Percentiles rank a stretch among this genome's conserved stretches.
Conservation (phyloP, 1,139 yeast genomes). For the Pichiaceae sp. region DNA sequence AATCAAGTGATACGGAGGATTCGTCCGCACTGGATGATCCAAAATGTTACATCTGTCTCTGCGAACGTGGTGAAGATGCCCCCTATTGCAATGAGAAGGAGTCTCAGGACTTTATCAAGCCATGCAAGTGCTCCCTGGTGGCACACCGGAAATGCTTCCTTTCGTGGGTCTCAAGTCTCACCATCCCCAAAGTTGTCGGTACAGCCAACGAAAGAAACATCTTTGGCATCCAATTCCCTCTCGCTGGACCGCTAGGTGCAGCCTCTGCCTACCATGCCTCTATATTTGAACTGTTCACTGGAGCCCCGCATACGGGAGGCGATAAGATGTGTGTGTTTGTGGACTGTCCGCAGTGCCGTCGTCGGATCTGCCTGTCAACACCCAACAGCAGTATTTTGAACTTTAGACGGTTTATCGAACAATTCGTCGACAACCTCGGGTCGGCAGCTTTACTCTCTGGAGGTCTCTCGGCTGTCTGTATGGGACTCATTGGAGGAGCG, state of each 20-base stretch:
- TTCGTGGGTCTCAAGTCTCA: constrained; percentile 32
- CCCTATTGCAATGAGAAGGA: constrained; percentile 24
- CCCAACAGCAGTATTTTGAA: constrained; percentile 1
- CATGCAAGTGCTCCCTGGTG: constrained; percentile 33
- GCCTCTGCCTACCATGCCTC: constrained; percentile 1
- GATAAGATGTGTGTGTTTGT: constrained; percentile 10
- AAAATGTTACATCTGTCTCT: constrained; percentile 39
- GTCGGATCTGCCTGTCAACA: constrained; percentile 23
- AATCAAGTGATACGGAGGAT: too few relatives aligned
- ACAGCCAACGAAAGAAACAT: background rate
- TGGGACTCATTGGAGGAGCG: background rate
- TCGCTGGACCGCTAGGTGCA: background rate
- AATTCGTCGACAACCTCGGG: constrained; percentile 1
- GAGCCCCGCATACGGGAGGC: background rate
- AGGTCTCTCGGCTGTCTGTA: background rate
- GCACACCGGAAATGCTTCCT: constrained; percentile 37
- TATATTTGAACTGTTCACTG: constrained; percentile 1
- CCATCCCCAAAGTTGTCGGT: constrained; percentile 5
- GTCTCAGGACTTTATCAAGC: constrained; percentile 30
- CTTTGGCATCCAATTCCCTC: constrained; percentile 2
- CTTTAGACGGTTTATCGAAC: background rate
- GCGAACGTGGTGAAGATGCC: constrained; percentile 30
- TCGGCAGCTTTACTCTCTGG: constrained; percentile 1
- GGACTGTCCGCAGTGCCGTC: constrained; percentile 38
- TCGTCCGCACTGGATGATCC: constrained; percentile 4